Percentiles rank a stretch among this genome's conserved stretches.
Conservation (phyloP, 2,329 filamentous ascomycete species). For the Pseudocercospora crystallina region DNA sequence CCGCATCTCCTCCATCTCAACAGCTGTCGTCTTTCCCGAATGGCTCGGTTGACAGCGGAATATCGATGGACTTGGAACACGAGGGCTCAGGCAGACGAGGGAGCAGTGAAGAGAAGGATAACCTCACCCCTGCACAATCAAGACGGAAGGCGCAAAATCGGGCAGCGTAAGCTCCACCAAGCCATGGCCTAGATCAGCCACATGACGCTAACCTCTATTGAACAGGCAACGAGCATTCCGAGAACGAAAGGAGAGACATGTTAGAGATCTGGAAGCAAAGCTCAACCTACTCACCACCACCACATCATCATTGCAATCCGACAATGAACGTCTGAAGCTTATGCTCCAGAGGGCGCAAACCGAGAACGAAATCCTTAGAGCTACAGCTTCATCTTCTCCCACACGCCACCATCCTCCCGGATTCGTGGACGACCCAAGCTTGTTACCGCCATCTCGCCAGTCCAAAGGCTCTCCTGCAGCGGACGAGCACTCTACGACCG, state of each 20-base stretch:
- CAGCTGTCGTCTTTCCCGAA: conserved; percentile 29
- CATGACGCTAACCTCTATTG: conserved; percentile 1
- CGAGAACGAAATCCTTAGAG: conserved; percentile 89
- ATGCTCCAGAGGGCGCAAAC: conserved; percentile 81
- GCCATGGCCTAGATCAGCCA: neutral
- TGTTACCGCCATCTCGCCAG: conserved; percentile 23
- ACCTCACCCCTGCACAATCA: conserved; percentile 51
- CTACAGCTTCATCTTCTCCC: conserved; percentile 60
- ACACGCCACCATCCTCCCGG: conserved; percentile 45
- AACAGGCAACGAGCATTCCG: conserved; percentile 91
- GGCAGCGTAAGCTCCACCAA: conserved; percentile 61
- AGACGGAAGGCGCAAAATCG: conserved; percentile 69
- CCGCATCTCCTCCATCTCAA: conserved; percentile 28
- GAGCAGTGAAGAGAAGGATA: conserved; percentile 50
- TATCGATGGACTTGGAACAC: conserved; percentile 40
- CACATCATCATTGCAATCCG: conserved; percentile 69
- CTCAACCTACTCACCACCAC: conserved; percentile 74
- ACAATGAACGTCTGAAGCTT: conserved; percentile 83
- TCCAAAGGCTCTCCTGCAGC: conserved; percentile 16
- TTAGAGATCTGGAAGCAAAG: conserved; percentile 88
- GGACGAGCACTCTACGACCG: conserved; percentile 19
- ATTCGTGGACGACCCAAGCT: conserved; percentile 32
- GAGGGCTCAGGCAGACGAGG: conserved; percentile 34
- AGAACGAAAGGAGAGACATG: conserved; percentile 90
- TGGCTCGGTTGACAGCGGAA: conserved; percentile 45